These are phyloP conservation scores for Rhizopogon vinicolor DNA, from an alignment of 768 basidiomycete genomes.

Conservation along the genomic window DNA sequence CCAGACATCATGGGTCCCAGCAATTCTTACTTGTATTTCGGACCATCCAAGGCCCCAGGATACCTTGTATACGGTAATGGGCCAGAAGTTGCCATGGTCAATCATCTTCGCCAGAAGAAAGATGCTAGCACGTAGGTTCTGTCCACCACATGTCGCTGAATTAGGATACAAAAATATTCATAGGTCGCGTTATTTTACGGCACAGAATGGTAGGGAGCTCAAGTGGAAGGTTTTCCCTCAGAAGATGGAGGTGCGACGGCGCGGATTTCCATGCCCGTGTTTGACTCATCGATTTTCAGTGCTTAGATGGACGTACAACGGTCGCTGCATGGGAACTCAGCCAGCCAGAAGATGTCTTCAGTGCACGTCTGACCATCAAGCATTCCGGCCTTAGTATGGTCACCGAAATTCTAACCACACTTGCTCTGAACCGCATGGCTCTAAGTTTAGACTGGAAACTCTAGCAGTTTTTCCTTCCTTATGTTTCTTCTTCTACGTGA, in stretches of 20 bases:
- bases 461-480: constrained; percentile 1
- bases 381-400: constrained; percentile 54
- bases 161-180: neutral
- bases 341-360: constrained; percentile 49
- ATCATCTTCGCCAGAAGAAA: constrained; percentile 52
- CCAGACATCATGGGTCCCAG: constrained; percentile 77
- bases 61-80: constrained; percentile 69
- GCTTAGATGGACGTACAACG: constrained; percentile 54
- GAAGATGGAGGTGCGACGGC: constrained; percentile 60
- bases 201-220: constrained; percentile 62
- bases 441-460: constrained; percentile 49
- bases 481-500: neutral
- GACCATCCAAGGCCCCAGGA: constrained; percentile 56
- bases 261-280: neutral
- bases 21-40: constrained; percentile 72
- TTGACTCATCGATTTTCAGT: constrained; percentile 34
- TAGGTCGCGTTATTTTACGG: constrained; percentile 73
- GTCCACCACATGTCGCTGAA: neutral
- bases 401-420: constrained; percentile 75
- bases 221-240: constrained; percentile 69
- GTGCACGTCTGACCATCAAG: constrained; percentile 57
- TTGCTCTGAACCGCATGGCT: constrained; percentile 71
- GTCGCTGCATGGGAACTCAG: constrained; percentile 69
- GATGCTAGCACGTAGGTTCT: constrained; percentile 60
- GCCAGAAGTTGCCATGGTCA: constrained; percentile 50